Evolutionary conservation across 208 protist species (phyloP).

Genomic region (Trypanosomatidae sp.): DNA sequence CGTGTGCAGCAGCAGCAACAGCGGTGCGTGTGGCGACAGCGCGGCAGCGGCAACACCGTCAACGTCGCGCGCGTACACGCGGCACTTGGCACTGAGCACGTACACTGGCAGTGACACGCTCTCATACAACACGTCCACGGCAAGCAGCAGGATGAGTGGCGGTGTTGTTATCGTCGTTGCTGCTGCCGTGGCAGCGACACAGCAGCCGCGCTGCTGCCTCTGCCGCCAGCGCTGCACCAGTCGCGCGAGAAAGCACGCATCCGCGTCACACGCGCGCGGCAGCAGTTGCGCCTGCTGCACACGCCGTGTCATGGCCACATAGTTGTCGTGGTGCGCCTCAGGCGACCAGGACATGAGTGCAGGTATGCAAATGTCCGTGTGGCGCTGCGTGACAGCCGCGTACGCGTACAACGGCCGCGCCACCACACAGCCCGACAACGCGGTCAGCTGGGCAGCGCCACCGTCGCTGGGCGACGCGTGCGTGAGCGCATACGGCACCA

Average conservation of each 20-base stretch:
- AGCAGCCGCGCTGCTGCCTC: not conserved
- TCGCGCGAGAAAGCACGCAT: slow-evolving; percentile 19
- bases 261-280: slow-evolving; percentile 11
- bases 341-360: slow-evolving; percentile 59
- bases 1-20: not conserved
- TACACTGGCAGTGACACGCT: slow-evolving; percentile 44
- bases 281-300: slow-evolving; percentile 30
- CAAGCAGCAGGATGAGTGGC: slow-evolving; percentile 26
- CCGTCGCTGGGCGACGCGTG: slow-evolving; percentile 1
- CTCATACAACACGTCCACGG: slow-evolving; percentile 69
- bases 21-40: not conserved
- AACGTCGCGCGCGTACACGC: slow-evolving; percentile 17
- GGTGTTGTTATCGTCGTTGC: not conserved
- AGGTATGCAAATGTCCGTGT: slow-evolving; percentile 70
- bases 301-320: slow-evolving; percentile 19
- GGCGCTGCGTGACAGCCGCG: slow-evolving; percentile 49
- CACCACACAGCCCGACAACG: not conserved
- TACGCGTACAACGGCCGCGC: slow-evolving; percentile 17
- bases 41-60: not conserved
- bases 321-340: slow-evolving; percentile 37
- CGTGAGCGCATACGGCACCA: slow-evolving; percentile 46
- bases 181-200: not conserved
- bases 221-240: not conserved
- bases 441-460: not conserved
- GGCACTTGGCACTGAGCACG: slow-evolving; percentile 56